Conservation (phyloP, 2,329 filamentous ascomycete species). For the Plectosphaerella sp. region DNA sequence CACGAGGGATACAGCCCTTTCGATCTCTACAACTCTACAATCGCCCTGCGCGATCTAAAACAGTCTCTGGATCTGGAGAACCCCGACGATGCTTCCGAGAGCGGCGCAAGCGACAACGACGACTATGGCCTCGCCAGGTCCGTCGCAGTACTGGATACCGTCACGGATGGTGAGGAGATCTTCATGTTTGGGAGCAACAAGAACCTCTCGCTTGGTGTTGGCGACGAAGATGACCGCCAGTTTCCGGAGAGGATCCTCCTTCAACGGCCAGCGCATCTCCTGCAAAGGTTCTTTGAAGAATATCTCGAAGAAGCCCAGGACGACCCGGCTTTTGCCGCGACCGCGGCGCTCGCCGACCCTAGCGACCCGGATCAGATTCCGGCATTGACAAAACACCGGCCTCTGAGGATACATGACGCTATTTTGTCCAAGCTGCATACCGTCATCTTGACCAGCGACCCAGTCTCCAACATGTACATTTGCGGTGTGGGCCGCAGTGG, state of each 20-base stretch:
- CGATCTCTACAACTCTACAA: slow-evolving; percentile 85
- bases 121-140: slow-evolving; percentile 8
- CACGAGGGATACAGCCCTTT: slow-evolving; percentile 92
- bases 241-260: slow-evolving; percentile 81
- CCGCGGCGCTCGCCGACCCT: slow-evolving; percentile 6
- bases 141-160: slow-evolving; percentile 13
- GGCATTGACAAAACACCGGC: slow-evolving; percentile 64
- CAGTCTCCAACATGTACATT: slow-evolving; percentile 85
- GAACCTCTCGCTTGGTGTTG: slow-evolving; percentile 86
- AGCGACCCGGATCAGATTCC: slow-evolving; percentile 55
- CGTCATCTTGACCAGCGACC: slow-evolving; percentile 81
- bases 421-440: slow-evolving; percentile 89
- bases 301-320: slow-evolving; percentile 46
- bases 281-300: slow-evolving; percentile 69
- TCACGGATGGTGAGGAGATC: slow-evolving; percentile 67
- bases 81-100: slow-evolving; percentile 49
- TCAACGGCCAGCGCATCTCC: slow-evolving; percentile 70
- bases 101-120: slow-evolving; percentile 39
- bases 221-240: slow-evolving; percentile 93
- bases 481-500: slow-evolving; percentile 91
- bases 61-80: slow-evolving; percentile 26
- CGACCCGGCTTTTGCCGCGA: slow-evolving; percentile 13
- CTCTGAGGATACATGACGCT: slow-evolving; percentile 74
- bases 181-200: slow-evolving; percentile 97
- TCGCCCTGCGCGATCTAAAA: slow-evolving; percentile 68